Evolutionary conservation across 2,329 filamentous ascomycete genomes (phyloP).

Genomic region (Diplodia seriata): DNA sequence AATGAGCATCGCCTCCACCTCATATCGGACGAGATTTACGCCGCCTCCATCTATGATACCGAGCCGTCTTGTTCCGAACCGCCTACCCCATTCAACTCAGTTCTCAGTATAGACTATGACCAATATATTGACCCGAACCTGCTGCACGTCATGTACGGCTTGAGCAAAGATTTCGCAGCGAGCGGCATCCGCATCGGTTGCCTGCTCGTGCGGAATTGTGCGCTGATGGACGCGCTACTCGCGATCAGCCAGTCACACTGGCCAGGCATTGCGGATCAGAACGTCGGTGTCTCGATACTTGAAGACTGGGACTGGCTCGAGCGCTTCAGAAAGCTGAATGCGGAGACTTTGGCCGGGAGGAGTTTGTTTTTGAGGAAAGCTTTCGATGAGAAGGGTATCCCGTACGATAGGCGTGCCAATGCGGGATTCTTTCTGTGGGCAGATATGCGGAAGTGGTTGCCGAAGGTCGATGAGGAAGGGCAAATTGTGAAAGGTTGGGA

Average conservation of each 20-base stretch:
- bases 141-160: constrained; percentile 45
- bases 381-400: constrained; percentile 45
- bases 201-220: constrained; percentile 38
- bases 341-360: constrained; percentile 36
- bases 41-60: constrained; percentile 41
- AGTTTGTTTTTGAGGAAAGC: constrained; percentile 36
- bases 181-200: constrained; percentile 45
- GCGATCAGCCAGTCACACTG: constrained; percentile 40
- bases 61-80: background rate
- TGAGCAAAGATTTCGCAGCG: constrained; percentile 45
- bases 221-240: constrained; percentile 39
- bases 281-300: constrained; percentile 44
- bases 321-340: constrained; percentile 36
- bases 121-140: constrained; percentile 35
- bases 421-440: constrained; percentile 58
- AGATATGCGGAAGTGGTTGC: constrained; percentile 41
- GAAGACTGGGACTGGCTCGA: constrained; percentile 40
- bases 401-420: constrained; percentile 49
- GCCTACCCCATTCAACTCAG: constrained; percentile 37
- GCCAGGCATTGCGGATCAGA: constrained; percentile 42
- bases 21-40: constrained; percentile 49
- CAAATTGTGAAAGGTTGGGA: constrained; percentile 40
- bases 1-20: constrained; percentile 43
- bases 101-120: constrained; percentile 37
- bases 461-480: constrained; percentile 18